Evolutionary conservation across 371 early-diverging fungal genomes (phyloP).

Genomic region (Rhizopus sp.): DNA sequence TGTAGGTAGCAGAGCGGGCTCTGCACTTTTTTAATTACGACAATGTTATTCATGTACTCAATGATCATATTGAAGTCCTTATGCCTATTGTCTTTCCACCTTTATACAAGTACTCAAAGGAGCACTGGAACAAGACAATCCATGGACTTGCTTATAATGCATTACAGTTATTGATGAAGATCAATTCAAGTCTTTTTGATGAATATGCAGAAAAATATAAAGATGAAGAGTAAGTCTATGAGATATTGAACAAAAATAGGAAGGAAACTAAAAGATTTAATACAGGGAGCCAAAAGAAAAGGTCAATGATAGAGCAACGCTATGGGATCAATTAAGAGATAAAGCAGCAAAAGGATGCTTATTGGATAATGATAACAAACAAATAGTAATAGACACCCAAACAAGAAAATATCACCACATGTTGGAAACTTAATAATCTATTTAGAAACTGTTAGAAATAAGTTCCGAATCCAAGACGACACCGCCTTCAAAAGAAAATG

Average conservation of each 20-base stretch:
- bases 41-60: constrained; percentile 90
- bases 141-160: constrained; percentile 94
- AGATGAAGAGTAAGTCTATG: constrained; percentile 30
- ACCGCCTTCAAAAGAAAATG: neutral
- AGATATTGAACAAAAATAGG: neutral
- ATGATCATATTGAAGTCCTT: constrained; percentile 83
- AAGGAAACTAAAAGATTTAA: neutral
- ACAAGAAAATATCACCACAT: neutral
- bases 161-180: constrained; percentile 89
- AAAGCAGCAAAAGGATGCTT: constrained; percentile 4
- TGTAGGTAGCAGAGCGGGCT: constrained; percentile 93
- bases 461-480: neutral
- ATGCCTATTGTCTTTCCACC: constrained; percentile 94
- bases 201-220: constrained; percentile 83
- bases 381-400: neutral
- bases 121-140: constrained; percentile 97
- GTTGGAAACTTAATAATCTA: neutral
- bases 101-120: constrained; percentile 88
- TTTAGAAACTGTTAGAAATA: neutral
- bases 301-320: constrained; percentile 3
- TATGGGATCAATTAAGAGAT: constrained; percentile 13
- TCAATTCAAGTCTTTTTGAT: constrained; percentile 90
- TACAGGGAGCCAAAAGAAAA: constrained; percentile 4
- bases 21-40: constrained; percentile 97
- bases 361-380: neutral